phyloP scores from a whole-genome alignment of 2,329 filamentous ascomycete genomes.

The Ophiocordyceps camponoti-rufipedis region DNA sequence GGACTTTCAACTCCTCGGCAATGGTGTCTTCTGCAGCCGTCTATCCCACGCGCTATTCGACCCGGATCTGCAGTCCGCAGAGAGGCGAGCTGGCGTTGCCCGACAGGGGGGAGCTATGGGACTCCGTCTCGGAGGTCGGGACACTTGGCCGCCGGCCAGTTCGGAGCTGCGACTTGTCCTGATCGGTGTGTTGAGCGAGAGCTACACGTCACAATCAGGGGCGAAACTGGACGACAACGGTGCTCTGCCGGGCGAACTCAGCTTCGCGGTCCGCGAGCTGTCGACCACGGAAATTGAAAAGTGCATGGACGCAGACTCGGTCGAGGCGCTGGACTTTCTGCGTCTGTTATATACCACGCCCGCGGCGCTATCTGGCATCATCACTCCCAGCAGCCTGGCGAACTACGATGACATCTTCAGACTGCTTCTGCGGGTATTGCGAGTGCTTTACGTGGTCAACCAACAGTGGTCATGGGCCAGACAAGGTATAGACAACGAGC shows the following conservation, averaged over 20 bases:
- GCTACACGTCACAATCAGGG: slow-evolving; percentile 27
- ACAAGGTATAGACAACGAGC: slow-evolving; percentile 16
- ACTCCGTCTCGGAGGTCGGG: slow-evolving; percentile 60
- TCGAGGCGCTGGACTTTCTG: slow-evolving; percentile 87
- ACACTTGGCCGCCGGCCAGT: slow-evolving; percentile 83
- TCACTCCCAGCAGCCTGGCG: slow-evolving; percentile 50
- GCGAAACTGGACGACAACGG: slow-evolving; percentile 7
- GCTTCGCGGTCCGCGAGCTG: slow-evolving; percentile 73
- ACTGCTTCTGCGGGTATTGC: slow-evolving; percentile 54
- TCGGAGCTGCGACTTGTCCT: slow-evolving; percentile 82
- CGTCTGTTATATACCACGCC: slow-evolving; percentile 71
- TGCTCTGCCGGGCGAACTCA: slow-evolving; percentile 48
- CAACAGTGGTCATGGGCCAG: slow-evolving; percentile 38
- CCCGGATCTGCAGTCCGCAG: slow-evolving; percentile 61
- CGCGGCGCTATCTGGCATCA: slow-evolving; percentile 48
- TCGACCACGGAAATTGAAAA: slow-evolving; percentile 59
- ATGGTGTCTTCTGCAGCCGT: slow-evolving; percentile 65
- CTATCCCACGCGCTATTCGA: slow-evolving; percentile 75
- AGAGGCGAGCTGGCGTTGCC: slow-evolving; percentile 50
- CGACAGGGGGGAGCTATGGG: slow-evolving; percentile 59
- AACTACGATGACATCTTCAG: slow-evolving; percentile 82
- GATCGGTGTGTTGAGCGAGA: slow-evolving; percentile 70
- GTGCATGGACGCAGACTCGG: slow-evolving; percentile 64
- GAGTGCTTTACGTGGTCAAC: slow-evolving; percentile 61
- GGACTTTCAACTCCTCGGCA: slow-evolving; percentile 68